phyloP scores from a whole-genome alignment of 2,329 filamentous ascomycete genomes.

The Balansia obtecta region DNA sequence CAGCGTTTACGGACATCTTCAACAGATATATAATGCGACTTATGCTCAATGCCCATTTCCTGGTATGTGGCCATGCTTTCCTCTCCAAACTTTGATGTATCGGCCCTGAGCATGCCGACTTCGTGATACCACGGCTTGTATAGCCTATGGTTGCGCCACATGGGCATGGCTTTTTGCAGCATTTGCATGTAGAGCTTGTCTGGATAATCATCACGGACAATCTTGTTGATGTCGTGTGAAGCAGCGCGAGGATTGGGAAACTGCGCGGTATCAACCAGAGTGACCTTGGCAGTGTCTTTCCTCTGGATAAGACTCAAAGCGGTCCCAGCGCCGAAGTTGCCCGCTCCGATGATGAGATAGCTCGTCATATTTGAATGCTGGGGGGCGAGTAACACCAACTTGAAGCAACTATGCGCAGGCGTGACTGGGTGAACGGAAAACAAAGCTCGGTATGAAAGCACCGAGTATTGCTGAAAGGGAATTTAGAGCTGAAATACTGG shows the following conservation, averaged over 20 bases:
- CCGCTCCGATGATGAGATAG: conserved; percentile 28
- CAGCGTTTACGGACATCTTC: conserved; percentile 42
- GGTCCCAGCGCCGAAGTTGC: conserved; percentile 32
- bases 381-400: not conserved
- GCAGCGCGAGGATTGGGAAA: conserved; percentile 27
- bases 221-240: conserved; percentile 36
- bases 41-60: conserved; percentile 25
- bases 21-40: conserved; percentile 27
- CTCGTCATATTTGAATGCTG: conserved; percentile 6
- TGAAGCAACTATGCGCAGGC: too few relatives aligned
- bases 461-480: too few relatives aligned
- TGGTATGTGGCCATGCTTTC: conserved; percentile 28
- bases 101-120: conserved; percentile 39
- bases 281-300: conserved; percentile 17
- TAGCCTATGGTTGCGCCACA: conserved; percentile 31
- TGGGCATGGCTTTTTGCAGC: conserved; percentile 26
- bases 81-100: conserved; percentile 28
- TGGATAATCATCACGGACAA: conserved; percentile 29
- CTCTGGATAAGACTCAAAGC: conserved; percentile 22
- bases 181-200: conserved; percentile 27
- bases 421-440: too few relatives aligned
- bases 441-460: too few relatives aligned
- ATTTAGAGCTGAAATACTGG: too few relatives aligned
- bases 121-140: conserved; percentile 42
- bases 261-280: conserved; percentile 23